phyloP scores from a whole-genome alignment of 768 basidiomycete species.

The Mycena galopus region DNA sequence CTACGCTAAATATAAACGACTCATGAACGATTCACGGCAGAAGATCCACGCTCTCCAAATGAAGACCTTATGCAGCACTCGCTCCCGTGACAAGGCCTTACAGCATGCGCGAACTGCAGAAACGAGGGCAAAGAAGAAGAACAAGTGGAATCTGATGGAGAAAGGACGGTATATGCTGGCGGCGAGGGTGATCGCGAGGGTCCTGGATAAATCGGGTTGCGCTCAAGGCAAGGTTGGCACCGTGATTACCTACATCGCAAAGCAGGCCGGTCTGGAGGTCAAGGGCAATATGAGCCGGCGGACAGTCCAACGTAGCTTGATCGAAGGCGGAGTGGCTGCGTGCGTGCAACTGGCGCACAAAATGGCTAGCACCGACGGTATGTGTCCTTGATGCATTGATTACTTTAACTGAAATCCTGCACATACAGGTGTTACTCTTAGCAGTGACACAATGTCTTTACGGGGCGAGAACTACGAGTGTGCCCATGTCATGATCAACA shows the following conservation, averaged over 20 bases:
- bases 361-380: not conserved
- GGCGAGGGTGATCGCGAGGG: not conserved
- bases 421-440: not conserved
- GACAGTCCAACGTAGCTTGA: slow-evolving; percentile 1
- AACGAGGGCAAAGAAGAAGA: not conserved
- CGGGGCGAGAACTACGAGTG: slow-evolving; percentile 12
- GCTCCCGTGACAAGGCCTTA: not conserved
- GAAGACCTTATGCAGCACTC: not conserved
- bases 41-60: no score
- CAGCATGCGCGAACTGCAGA: not conserved
- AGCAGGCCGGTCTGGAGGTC: not conserved
- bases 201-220: not conserved
- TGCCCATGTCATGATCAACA: slow-evolving; percentile 2
- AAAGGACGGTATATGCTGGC: not conserved
- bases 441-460: not conserved
- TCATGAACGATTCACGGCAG: no score
- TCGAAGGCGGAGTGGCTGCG: not conserved
- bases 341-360: not conserved
- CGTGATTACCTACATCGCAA: not conserved
- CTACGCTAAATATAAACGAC: no score
- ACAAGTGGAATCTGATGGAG: not conserved
- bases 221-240: not conserved
- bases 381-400: no score
- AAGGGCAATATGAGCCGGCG: not conserved
- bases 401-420: no score